A percentile compares a stretch with the other conserved stretches of the same genome.
Evolutionary conservation across 768 basidiomycete species (phyloP).

Genomic region (Boletus insuetus): DNA sequence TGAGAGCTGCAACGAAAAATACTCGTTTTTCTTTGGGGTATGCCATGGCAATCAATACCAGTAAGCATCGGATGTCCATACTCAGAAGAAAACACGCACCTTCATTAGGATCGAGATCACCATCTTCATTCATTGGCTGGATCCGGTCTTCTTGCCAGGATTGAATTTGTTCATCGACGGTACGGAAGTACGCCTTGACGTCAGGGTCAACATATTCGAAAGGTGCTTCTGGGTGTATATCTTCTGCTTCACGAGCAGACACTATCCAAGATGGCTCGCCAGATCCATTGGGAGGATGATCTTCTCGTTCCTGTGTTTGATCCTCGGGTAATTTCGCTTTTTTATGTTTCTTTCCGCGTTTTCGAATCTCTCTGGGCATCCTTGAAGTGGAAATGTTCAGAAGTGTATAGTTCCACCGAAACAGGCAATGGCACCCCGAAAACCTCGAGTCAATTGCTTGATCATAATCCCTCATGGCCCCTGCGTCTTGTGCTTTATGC

Average conservation of each 20-base stretch:
- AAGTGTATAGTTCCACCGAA: neutral
- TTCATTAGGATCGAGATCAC: constrained; percentile 66
- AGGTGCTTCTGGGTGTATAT: constrained; percentile 64
- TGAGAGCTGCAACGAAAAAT: constrained; percentile 79
- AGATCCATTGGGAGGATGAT: constrained; percentile 5
- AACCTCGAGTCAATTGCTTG: neutral
- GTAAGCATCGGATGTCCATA: neutral
- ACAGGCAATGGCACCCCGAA: constrained; percentile 2
- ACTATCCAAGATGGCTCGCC: constrained; percentile 74
- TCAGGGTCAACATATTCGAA: constrained; percentile 90
- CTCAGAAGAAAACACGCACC: constrained; percentile 39
- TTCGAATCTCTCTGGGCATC: constrained; percentile 76
- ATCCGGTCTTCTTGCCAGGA: constrained; percentile 68
- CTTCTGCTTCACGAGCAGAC: constrained; percentile 37
- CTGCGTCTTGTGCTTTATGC: constrained; percentile 77
- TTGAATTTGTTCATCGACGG: constrained; percentile 82
- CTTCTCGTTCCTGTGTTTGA: neutral
- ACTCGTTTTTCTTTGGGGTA: constrained; percentile 58
- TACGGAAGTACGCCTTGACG: constrained; percentile 89
- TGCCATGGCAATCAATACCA: neutral
- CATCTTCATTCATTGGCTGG: constrained; percentile 42
- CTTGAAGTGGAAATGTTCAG: neutral
- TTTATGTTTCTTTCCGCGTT: constrained; percentile 75
- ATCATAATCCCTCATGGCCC: constrained; percentile 57
- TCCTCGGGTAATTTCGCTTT: constrained; percentile 31